phyloP scores from a whole-genome alignment of 1,284 basidiomycete species.

The Schizophyllum amplum region DNA sequence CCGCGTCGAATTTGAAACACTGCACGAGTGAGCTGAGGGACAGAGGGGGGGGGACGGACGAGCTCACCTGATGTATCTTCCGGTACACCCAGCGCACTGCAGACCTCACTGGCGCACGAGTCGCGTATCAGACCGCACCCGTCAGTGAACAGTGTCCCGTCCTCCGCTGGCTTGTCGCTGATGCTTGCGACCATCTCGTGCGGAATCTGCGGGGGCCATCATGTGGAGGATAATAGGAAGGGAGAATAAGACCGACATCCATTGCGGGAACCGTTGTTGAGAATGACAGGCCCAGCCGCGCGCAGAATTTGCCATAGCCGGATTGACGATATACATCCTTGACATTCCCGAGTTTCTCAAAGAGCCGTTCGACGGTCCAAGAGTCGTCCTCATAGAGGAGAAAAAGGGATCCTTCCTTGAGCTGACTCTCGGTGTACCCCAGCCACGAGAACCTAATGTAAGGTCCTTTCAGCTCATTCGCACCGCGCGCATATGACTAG shows the following conservation, averaged over 20 bases:
- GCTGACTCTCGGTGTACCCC: slow-evolving; percentile 17
- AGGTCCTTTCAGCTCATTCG: neutral
- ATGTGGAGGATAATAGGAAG: neutral
- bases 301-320: slow-evolving; percentile 20
- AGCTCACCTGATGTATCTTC: slow-evolving; percentile 13
- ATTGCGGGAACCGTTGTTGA: slow-evolving; percentile 14
- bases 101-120: slow-evolving; percentile 13
- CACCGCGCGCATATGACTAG: too few relatives aligned
- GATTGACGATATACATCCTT: slow-evolving; percentile 11
- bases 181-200: slow-evolving; percentile 7
- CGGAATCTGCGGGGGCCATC: slow-evolving; percentile 9
- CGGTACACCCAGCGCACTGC: slow-evolving; percentile 8
- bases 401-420: slow-evolving; percentile 15
- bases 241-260: slow-evolving; percentile 8
- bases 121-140: slow-evolving; percentile 19
- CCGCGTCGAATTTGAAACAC: slow-evolving; percentile 19
- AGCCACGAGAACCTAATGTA: slow-evolving; percentile 14
- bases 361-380: slow-evolving; percentile 12
- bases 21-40: slow-evolving; percentile 2
- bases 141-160: slow-evolving; percentile 17
- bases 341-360: slow-evolving; percentile 15
- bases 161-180: slow-evolving; percentile 13
- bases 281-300: slow-evolving; percentile 18
- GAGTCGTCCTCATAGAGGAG: slow-evolving; percentile 15
- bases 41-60: neutral